Evolutionary conservation across 73 alveolate genomes (phyloP), one percentile per base, ranked within the genome.

Genomic region (Blepharisma stoltei): DNA sequence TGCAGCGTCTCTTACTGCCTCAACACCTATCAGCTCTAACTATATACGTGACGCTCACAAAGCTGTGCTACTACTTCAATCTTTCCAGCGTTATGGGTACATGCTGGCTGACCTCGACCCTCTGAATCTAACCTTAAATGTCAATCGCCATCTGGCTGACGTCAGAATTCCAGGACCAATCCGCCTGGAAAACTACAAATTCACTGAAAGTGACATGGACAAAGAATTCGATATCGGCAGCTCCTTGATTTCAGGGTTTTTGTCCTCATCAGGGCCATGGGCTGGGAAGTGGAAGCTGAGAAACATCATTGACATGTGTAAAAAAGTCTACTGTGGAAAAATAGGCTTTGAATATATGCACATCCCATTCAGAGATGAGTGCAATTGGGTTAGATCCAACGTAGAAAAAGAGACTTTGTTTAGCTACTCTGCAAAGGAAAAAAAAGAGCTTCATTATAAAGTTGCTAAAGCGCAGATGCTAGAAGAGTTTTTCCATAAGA

Each of bases 261-360:
- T 88, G 47, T 46, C 76, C 9, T 23, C 37, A 80, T 71, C 14
- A 14, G 73, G 73, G 5, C 73, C 73, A 8, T 9, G 18, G 14
- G 18, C 46, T 20, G 79, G 79, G 14, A 44, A 44, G 41, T 87
- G 95, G 97, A 87, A 90, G 76, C 87, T 93, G 23, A 79, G 94
- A 71, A 97, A 93, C 48, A 81, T 93, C 18, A 84, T 93, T 25
- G 90, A 87, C 6, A 54, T 85, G 20, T 82, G 83, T 50, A 82
- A 85, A 69, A 82, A 81, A 46, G 92, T 91, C 14, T 93, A 93
- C 83, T 89, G 95, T 54, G 94, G 92, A 6, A 84, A 78, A 52
- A 85, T 89, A 20, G 94, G 94, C 49, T 89, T 90, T 25, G 94
- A 92, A 67, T 92, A 83, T 81, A 92, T 90, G 98, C 98, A 92